phyloP scores from a whole-genome alignment of 139 green algal genomes.

The Tetraselmis chui region DNA sequence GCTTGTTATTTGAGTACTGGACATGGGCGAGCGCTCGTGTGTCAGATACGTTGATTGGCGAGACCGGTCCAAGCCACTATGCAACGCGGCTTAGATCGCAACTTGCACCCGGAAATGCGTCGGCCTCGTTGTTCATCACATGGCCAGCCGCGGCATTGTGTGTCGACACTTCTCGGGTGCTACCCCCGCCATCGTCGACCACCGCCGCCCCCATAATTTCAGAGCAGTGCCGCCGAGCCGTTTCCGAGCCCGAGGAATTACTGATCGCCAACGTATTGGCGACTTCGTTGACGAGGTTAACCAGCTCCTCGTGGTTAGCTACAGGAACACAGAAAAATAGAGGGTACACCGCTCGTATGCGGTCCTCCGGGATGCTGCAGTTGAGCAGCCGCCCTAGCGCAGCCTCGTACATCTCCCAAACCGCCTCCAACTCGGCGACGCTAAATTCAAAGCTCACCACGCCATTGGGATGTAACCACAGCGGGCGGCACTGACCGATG shows the following conservation, averaged over 20 bases:
- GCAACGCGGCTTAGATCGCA: no score
- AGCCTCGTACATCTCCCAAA: neutral
- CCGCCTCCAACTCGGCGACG: neutral
- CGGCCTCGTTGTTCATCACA: no score
- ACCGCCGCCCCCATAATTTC: no score
- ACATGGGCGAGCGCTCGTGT: no score
- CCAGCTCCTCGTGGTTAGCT: neutral
- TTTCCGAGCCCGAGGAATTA: neutral
- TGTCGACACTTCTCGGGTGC: no score
- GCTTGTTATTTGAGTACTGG: no score
- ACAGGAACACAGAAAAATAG: neutral
- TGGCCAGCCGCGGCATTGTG: no score
- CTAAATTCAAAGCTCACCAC: neutral
- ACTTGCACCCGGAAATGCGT: no score
- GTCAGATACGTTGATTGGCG: no score
- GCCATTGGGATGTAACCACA: neutral
- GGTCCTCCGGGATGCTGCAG: neutral
- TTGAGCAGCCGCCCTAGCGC: neutral
- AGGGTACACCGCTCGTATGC: neutral
- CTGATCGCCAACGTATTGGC: neutral
- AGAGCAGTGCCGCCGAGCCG: neutral
- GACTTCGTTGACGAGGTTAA: neutral
- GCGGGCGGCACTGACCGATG: neutral
- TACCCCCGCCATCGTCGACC: no score
- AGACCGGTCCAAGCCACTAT: no score